Conservation (phyloP, 2,329 filamentous ascomycete species). For the Tolypocladium guangdongense region DNA sequence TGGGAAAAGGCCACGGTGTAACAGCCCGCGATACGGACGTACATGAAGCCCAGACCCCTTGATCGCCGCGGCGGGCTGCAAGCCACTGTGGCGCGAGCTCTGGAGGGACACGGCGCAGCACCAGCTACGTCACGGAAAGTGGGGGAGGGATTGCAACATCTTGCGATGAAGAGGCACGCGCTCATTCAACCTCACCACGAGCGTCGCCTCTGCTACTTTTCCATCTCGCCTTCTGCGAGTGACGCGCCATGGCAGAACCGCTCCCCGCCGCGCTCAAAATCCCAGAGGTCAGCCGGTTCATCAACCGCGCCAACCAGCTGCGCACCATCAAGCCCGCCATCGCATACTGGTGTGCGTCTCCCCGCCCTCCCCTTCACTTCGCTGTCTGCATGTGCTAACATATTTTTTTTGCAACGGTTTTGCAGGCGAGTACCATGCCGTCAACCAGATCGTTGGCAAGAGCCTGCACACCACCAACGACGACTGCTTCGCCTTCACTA, state of each 20-base stretch:
- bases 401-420: conserved; percentile 2
- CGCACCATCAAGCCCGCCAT: conserved; percentile 77
- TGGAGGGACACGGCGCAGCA: conserved; percentile 1
- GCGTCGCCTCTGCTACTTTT: neutral
- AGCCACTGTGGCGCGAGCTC: conserved; percentile 15
- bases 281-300: conserved; percentile 75
- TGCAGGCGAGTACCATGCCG: conserved; percentile 78
- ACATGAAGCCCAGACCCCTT: neutral
- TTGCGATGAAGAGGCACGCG: neutral
- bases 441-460: conserved; percentile 80
- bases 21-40: neutral
- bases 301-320: conserved; percentile 73
- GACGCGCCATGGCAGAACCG: conserved; percentile 49
- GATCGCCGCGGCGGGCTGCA: no score
- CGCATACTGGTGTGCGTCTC: conserved; percentile 80
- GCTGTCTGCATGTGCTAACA: neutral
- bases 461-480: conserved; percentile 68
- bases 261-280: conserved; percentile 48
- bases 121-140: neutral
- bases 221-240: neutral
- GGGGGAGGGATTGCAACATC: neutral
- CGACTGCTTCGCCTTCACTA: conserved; percentile 73
- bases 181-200: neutral
- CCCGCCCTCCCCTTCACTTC: neutral
- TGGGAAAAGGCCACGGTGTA: neutral